Conservation (phyloP, 2,329 filamentous ascomycete genomes). For the Periconia sp. region DNA sequence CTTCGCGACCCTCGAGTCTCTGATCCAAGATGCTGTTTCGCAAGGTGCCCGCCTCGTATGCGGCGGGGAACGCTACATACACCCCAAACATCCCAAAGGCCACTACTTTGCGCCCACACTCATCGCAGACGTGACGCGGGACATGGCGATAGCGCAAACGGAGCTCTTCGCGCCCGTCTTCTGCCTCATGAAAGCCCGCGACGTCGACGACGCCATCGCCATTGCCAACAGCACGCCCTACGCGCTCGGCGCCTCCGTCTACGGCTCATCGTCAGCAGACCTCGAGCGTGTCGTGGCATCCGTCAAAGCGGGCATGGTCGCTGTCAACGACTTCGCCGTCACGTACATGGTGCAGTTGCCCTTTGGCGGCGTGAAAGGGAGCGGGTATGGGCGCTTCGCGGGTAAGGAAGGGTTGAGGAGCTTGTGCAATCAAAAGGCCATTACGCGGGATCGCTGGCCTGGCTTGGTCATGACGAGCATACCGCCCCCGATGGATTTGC, state of each 20-base stretch:
- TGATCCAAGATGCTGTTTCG: conserved; percentile 76
- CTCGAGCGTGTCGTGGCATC: conserved; percentile 66
- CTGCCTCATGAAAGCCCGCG: conserved; percentile 73
- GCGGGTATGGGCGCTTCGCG: conserved; percentile 88
- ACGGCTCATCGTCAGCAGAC: conserved; percentile 64
- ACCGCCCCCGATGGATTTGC: conserved; percentile 78
- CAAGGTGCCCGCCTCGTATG: conserved; percentile 79
- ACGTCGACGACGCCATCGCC: conserved; percentile 67
- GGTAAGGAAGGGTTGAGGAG: conserved; percentile 84
- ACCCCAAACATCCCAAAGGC: conserved; percentile 73
- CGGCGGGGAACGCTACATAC: conserved; percentile 71
- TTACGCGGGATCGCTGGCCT: conserved; percentile 75
- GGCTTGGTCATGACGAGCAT: conserved; percentile 68
- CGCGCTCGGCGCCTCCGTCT: conserved; percentile 86
- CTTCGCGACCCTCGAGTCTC: conserved; percentile 73
- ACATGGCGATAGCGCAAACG: conserved; percentile 84
- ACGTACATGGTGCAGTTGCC: conserved; percentile 94
- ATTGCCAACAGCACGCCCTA: conserved; percentile 85
- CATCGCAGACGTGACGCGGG: conserved; percentile 80
- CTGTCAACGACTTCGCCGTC: conserved; percentile 91
- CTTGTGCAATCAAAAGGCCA: conserved; percentile 83
- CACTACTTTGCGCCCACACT: conserved; percentile 94
- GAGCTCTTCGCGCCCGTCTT: conserved; percentile 95
- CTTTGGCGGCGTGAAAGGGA: conserved; percentile 88
- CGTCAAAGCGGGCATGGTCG: conserved; percentile 84